These are phyloP conservation scores for Ophiostoma piceae DNA, from an alignment of 2,329 filamentous ascomycete species.

Conservation along the genomic window DNA sequence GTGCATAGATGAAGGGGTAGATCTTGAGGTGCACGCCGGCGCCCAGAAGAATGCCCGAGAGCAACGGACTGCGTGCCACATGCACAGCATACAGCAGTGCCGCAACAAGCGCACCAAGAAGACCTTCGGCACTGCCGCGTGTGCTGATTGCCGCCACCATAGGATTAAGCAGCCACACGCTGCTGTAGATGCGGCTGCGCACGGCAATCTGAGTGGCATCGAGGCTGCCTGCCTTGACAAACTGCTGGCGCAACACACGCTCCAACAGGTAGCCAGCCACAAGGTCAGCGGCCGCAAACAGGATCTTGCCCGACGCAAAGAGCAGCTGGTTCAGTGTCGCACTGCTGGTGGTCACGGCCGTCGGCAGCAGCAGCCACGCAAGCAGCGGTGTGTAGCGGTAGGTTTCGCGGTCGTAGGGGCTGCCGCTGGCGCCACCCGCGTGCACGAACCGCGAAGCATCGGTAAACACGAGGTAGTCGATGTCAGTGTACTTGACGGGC, in stretches of 20 bases:
- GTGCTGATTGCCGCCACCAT: slow-evolving; percentile 99
- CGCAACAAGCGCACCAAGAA: slow-evolving; percentile 79
- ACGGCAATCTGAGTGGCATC: slow-evolving; percentile 26
- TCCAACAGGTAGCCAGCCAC: slow-evolving; percentile 75
- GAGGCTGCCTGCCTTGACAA: background rate
- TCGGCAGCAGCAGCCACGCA: slow-evolving; percentile 84
- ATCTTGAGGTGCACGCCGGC: slow-evolving; percentile 96
- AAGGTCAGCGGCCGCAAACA: slow-evolving; percentile 81
- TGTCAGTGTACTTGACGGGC: slow-evolving; percentile 95
- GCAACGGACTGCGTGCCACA: slow-evolving; percentile 51
- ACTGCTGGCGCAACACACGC: slow-evolving; percentile 33
- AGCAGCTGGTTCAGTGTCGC: slow-evolving; percentile 39
- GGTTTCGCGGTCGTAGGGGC: slow-evolving; percentile 81
- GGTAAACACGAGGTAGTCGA: slow-evolving; percentile 97
- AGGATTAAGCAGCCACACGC: slow-evolving; percentile 90
- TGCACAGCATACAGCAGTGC: slow-evolving; percentile 74
- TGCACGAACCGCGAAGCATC: slow-evolving; percentile 75
- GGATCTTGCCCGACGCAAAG: slow-evolving; percentile 80
- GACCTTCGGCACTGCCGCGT: slow-evolving; percentile 84
- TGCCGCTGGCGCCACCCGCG: slow-evolving; percentile 41
- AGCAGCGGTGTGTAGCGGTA: slow-evolving; percentile 95
- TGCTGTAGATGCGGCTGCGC: slow-evolving; percentile 67
- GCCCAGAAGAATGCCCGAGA: slow-evolving; percentile 73
- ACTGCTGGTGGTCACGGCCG: slow-evolving; percentile 49
- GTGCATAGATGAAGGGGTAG: slow-evolving; percentile 93